Evolutionary conservation across 805 yeast species (phyloP).

Genomic region (Tetrapisispora phaffii): DNA sequence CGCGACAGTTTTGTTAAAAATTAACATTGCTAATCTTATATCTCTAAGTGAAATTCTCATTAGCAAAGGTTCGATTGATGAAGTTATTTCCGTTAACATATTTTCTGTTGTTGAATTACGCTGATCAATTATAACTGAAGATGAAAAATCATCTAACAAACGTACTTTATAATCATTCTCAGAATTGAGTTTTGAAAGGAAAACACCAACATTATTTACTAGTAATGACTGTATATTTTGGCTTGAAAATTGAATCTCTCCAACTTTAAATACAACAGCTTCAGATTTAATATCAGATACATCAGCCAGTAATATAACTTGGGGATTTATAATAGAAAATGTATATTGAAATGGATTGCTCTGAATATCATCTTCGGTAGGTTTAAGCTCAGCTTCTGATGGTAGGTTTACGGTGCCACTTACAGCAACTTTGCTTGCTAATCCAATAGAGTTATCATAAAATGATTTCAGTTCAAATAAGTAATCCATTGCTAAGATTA

Average conservation of each 20-base stretch:
- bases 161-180: constrained; percentile 55
- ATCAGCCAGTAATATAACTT: constrained; percentile 72
- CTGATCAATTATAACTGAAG: constrained; percentile 62
- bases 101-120: constrained; percentile 53
- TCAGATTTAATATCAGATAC: constrained; percentile 61
- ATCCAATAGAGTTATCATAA: constrained; percentile 29
- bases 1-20: constrained; percentile 62
- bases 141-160: constrained; percentile 80
- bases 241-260: constrained; percentile 61
- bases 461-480: constrained; percentile 64
- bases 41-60: constrained; percentile 80
- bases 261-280: constrained; percentile 83
- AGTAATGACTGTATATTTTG: constrained; percentile 59
- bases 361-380: not conserved
- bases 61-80: constrained; percentile 70
- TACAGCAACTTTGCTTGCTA: constrained; percentile 5
- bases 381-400: not conserved
- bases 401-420: not conserved
- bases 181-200: constrained; percentile 63
- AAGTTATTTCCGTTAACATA: constrained; percentile 52
- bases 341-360: constrained; percentile 37
- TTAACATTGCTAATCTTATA: constrained; percentile 65
- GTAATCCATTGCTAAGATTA: constrained; percentile 79
- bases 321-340: constrained; percentile 64
- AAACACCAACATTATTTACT: constrained; percentile 77